phyloP scores from a whole-genome alignment of 768 basidiomycete species.

The Xerocomellus dryophilus region DNA sequence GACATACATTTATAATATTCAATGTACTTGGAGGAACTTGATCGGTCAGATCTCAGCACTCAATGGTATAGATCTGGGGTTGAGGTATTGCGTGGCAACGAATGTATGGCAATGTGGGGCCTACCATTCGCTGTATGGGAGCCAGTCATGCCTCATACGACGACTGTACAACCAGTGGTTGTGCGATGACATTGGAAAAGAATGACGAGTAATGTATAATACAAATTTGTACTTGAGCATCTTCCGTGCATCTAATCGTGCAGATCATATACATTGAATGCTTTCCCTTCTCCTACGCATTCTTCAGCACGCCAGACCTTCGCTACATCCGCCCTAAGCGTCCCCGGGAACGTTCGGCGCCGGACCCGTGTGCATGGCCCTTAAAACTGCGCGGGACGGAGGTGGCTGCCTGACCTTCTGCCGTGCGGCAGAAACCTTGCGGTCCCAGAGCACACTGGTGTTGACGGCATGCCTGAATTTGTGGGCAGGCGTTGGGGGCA shows the following conservation, averaged over 20 bases:
- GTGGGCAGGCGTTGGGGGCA: constrained; percentile 40
- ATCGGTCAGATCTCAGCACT: not conserved
- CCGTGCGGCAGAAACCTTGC: constrained; percentile 14
- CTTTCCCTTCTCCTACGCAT: not conserved
- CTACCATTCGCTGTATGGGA: too few species aligned
- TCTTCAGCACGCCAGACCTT: constrained; percentile 1
- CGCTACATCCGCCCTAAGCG: constrained; percentile 10
- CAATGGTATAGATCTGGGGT: not conserved
- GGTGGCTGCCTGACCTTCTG: constrained; percentile 11
- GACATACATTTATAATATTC: not conserved
- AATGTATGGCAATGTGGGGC: too few species aligned
- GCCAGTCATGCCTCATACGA: too few species aligned
- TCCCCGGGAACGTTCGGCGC: constrained; percentile 7
- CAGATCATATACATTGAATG: constrained; percentile 27
- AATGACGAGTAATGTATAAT: not conserved
- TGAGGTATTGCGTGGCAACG: too few species aligned
- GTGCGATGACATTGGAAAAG: not conserved
- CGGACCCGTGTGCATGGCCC: constrained; percentile 23
- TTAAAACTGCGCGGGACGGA: constrained; percentile 12
- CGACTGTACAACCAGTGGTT: too few species aligned
- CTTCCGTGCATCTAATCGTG: constrained; percentile 18
- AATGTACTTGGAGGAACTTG: not conserved
- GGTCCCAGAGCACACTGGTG: constrained; percentile 12
- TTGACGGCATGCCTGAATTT: constrained; percentile 30
- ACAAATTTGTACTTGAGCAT: not conserved